These are phyloP conservation scores for Arachnomyces sp. DNA, from an alignment of 2,329 filamentous ascomycete species.

Conservation along the genomic window DNA sequence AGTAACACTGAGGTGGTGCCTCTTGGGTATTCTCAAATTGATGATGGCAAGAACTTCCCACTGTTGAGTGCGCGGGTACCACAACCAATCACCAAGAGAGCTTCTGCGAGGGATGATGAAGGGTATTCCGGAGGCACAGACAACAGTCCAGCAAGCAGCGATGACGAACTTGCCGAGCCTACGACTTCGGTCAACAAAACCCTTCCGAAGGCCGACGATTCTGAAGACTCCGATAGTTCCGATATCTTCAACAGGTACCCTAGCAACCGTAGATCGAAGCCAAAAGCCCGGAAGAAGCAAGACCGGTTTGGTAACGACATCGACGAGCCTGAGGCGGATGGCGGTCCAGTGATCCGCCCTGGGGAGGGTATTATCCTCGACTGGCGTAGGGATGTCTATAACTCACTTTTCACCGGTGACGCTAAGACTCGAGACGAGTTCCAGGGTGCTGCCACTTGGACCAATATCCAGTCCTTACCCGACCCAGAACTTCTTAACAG, in stretches of 20 bases:
- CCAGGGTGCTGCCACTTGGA: slow-evolving; percentile 54
- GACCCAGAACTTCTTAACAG: slow-evolving; percentile 59
- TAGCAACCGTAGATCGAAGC: slow-evolving; percentile 11
- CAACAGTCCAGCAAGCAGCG: slow-evolving; percentile 22
- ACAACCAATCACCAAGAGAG: slow-evolving; percentile 16
- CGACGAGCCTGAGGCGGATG: slow-evolving; percentile 25
- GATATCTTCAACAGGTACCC: slow-evolving; percentile 2
- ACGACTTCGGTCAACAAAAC: slow-evolving; percentile 9
- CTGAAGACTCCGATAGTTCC: slow-evolving; percentile 9
- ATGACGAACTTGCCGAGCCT: slow-evolving; percentile 23
- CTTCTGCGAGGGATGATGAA: slow-evolving; percentile 11
- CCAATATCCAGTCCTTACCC: slow-evolving; percentile 42
- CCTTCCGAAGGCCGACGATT: slow-evolving; percentile 12
- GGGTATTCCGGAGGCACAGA: slow-evolving; percentile 8
- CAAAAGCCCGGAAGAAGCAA: slow-evolving; percentile 5
- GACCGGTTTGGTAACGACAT: no score
- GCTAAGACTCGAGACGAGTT: slow-evolving; percentile 39
- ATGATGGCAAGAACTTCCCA: slow-evolving; percentile 52
- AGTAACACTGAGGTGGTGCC: slow-evolving; percentile 51
- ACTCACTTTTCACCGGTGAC: slow-evolving; percentile 55
- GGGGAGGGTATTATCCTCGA: slow-evolving; percentile 82
- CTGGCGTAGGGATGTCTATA: slow-evolving; percentile 64
- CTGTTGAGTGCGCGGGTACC: slow-evolving; percentile 43
- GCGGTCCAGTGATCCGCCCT: slow-evolving; percentile 62
- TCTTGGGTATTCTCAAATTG: slow-evolving; percentile 58